Evolutionary conservation across 2,329 filamentous ascomycete species (phyloP).

Genomic region (Beauveria varroae): DNA sequence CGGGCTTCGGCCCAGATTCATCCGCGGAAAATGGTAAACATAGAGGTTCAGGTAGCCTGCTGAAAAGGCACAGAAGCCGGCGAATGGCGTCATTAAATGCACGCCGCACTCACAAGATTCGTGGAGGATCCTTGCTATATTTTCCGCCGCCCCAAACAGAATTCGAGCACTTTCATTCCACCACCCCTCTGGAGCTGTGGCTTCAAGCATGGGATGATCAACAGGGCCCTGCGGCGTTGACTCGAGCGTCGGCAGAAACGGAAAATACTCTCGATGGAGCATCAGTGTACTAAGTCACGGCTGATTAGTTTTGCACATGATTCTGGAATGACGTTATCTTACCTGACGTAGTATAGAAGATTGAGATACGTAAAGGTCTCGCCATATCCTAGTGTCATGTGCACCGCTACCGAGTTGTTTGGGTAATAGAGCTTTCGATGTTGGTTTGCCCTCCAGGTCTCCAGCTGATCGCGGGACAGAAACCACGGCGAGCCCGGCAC

Average conservation of each 20-base stretch:
- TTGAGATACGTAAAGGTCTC: constrained; percentile 37
- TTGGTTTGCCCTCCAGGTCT: constrained; percentile 28
- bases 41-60: constrained; percentile 36
- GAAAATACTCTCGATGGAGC: constrained; percentile 36
- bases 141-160: constrained; percentile 29
- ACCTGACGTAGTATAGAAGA: constrained; percentile 36
- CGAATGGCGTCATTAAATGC: constrained; percentile 32
- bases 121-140: constrained; percentile 27
- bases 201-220: constrained; percentile 32
- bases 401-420: constrained; percentile 27
- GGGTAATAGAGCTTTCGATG: constrained; percentile 30
- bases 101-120: constrained; percentile 30
- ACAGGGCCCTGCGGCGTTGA: constrained; percentile 29
- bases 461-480: constrained; percentile 21
- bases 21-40: constrained; percentile 30
- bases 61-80: constrained; percentile 38
- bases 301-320: background rate
- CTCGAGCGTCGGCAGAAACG: constrained; percentile 31
- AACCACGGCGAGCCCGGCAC: constrained; percentile 28
- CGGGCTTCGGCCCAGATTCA: constrained; percentile 29
- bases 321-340: background rate
- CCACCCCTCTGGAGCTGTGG: constrained; percentile 29
- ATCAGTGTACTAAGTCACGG: constrained; percentile 28
- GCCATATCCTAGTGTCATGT: constrained; percentile 31
- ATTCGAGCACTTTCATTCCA: constrained; percentile 31